phyloP scores from a whole-genome alignment of 441 rosid species.

The Eugenia klotzschiana region DNA sequence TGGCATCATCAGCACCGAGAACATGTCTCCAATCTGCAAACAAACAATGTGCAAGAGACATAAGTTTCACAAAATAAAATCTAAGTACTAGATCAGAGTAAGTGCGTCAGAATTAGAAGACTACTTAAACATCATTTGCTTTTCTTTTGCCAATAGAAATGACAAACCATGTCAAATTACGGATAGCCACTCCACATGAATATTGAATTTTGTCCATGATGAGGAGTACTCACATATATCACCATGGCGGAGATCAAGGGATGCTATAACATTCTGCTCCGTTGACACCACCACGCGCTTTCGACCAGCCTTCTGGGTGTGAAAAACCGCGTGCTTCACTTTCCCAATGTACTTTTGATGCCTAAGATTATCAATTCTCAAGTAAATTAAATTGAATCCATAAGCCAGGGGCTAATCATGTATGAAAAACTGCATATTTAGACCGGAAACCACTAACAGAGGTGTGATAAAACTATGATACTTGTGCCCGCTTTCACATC shows the following conservation, averaged over 20 bases:
- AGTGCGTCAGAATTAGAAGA: not conserved
- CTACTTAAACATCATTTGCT: not conserved
- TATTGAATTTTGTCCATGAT: not conserved
- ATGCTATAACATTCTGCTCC: constrained; percentile 83
- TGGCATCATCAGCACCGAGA: constrained; percentile 53
- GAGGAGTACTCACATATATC: constrained; percentile 56
- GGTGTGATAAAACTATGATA: not conserved
- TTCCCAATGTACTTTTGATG: constrained; percentile 87
- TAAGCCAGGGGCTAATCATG: not conserved
- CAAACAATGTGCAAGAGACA: not conserved
- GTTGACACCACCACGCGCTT: constrained; percentile 93
- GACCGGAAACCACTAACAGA: not conserved
- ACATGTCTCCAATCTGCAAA: constrained; percentile 92
- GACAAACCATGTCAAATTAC: not conserved
- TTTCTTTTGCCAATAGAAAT: not conserved
- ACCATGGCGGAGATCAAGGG: constrained; percentile 90
- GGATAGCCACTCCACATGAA: not conserved
- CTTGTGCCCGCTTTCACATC: not conserved
- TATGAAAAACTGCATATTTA: not conserved
- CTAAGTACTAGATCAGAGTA: not conserved
- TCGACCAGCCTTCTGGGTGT: constrained; percentile 93
- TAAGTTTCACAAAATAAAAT: not conserved
- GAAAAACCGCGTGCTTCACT: constrained; percentile 92
- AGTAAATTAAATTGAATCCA: not conserved
- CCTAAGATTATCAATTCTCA: constrained; percentile 20